Base-by-base conservation (phyloP, 1,284 basidiomycete genomes). In the Malassezia cuniculi region DNA sequence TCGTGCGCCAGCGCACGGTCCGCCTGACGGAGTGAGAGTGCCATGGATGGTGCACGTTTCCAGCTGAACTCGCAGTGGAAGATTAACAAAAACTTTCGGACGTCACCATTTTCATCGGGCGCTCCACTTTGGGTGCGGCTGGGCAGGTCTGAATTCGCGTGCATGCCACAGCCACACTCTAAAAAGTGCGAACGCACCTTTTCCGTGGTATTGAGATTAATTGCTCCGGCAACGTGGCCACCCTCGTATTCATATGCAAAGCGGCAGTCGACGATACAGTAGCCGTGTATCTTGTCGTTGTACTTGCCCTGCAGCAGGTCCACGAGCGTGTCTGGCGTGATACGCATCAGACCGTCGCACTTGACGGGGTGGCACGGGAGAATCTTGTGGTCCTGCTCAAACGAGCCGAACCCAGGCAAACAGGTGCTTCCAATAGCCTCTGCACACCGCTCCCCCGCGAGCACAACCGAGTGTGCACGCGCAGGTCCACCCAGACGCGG, bases 51-150 rank as follows among this genome's bases (percentile, higher is more conserved):
- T 2, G 87, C 93, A 34, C 90, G 77, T 70, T 93, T 93, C 27
- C 77, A 80, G 60, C 84, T 89, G 66, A 94, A 95, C 71, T 99
- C 90, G 74, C 90, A 97, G 69, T 99, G 90, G 73, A 99, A 95
- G 42, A 99, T 76, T 33, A 97, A 71, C 14, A 97, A 73, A 4
- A 76, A 85, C 74, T 84, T 93, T 67, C 49, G 53, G 12, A 36
- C 47, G 72, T 78, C 39, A 70, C 70, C 65, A 2, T 70, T 55
- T 12, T 62, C 60, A 15, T 66, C 64, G 0, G 66, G 44, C 50
- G 85, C 80, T 16, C 85, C 61, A 64, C 85, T 90, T 41, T 81
- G 75, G 39, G 81, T 69, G 61, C 35, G 66, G 45, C 21, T 56
- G 45, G 51, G 59, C 41, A 57, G 37, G 25, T 21, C 38, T 30